Evolutionary conservation across 2,329 filamentous ascomycete species (phyloP).

Genomic region (Pezicula neosporulosa): DNA sequence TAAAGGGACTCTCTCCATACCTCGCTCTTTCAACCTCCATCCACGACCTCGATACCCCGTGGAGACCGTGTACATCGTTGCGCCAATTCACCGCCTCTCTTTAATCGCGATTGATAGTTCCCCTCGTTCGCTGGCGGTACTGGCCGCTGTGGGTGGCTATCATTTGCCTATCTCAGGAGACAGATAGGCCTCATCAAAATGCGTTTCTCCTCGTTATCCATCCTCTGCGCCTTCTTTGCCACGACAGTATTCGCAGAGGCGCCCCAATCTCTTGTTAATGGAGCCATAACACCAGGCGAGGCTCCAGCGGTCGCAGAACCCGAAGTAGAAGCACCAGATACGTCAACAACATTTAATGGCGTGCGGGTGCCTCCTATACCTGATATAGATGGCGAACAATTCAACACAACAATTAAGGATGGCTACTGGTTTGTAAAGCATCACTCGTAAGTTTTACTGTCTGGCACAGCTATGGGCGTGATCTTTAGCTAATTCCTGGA

Average conservation of each 20-base stretch:
- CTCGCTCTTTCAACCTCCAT: conserved; percentile 2
- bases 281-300: conserved; percentile 12
- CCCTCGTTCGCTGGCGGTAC: conserved; percentile 12
- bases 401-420: conserved; percentile 28
- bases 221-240: conserved; percentile 21
- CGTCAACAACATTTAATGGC: conserved; percentile 45
- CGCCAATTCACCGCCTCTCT: background rate
- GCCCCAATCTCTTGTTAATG: conserved; percentile 8
- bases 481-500: background rate
- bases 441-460: conserved; percentile 22
- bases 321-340: conserved; percentile 19
- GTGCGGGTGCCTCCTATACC: conserved; percentile 46
- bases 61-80: conserved; percentile 4
- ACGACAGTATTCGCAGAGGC: conserved; percentile 19
- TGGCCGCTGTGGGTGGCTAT: background rate
- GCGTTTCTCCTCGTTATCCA: conserved; percentile 24
- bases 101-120: background rate
- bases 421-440: conserved; percentile 32
- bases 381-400: conserved; percentile 42
- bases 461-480: background rate
- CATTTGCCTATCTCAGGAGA: conserved; percentile 15
- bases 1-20: conserved; percentile 1
- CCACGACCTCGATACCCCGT: background rate
- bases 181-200: conserved; percentile 19
- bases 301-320: conserved; percentile 18